phyloP scores from a whole-genome alignment of 306 rosid genomes.

The Quercus bicolor region DNA sequence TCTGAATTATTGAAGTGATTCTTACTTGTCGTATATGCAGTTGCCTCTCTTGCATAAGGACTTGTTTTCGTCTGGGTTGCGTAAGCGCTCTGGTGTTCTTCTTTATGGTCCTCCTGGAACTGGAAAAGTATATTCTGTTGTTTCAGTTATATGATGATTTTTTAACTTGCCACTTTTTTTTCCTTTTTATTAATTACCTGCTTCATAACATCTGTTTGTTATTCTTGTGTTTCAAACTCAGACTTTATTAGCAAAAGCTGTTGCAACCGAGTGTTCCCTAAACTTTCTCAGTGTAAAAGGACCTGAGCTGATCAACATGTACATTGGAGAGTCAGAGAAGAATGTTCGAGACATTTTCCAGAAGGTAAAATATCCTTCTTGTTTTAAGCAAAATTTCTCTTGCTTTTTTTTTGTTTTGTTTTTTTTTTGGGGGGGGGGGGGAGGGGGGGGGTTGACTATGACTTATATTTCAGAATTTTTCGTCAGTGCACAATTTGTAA shows the following conservation, averaged over 20 bases:
- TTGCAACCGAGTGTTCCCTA: slow-evolving; percentile 94
- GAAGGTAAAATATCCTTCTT: slow-evolving; percentile 50
- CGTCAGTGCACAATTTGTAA: slow-evolving; percentile 1
- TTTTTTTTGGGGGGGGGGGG: too few species aligned
- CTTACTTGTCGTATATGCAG: slow-evolving; percentile 35
- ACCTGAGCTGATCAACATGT: slow-evolving; percentile 96
- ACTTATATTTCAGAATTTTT: not conserved
- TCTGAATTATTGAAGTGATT: slow-evolving; percentile 1
- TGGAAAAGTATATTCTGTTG: slow-evolving; percentile 65
- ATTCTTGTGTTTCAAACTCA: slow-evolving; percentile 29
- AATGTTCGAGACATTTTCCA: slow-evolving; percentile 88
- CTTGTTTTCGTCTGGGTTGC: slow-evolving; percentile 85
- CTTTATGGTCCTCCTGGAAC: slow-evolving; percentile 97
- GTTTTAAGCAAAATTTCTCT: slow-evolving; percentile 18
- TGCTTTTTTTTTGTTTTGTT: not conserved
- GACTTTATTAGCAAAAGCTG: slow-evolving; percentile 97
- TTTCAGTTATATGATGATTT: slow-evolving; percentile 6
- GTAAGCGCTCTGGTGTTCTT: slow-evolving; percentile 94
- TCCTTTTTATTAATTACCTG: slow-evolving; percentile 6
- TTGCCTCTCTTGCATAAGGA: slow-evolving; percentile 93
- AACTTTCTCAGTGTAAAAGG: slow-evolving; percentile 96
- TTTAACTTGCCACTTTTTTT: slow-evolving; percentile 1
- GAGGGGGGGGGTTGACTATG: too few species aligned
- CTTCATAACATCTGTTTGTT: slow-evolving; percentile 1
- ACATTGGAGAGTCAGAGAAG: slow-evolving; percentile 97